These are phyloP conservation scores for Yamadazyma diospyri DNA, from an alignment of 1,139 yeast genomes.

Conservation along the genomic window DNA sequence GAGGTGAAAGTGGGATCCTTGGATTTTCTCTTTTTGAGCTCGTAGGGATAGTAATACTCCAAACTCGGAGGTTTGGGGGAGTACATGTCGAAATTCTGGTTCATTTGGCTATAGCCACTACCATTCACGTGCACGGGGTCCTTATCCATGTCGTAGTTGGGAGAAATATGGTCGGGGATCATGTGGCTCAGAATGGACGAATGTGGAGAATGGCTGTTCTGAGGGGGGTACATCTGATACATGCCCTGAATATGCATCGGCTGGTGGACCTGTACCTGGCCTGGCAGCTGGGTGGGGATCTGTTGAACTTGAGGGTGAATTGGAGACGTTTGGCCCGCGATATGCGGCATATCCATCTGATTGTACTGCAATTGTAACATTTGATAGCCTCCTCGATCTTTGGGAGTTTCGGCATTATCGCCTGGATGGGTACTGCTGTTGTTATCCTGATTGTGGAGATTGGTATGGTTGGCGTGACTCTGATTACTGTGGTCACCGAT, in stretches of 20 bases:
- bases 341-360: constrained; percentile 1
- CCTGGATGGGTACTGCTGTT: not conserved
- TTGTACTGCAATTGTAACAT: constrained; percentile 3
- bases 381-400: not conserved
- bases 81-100: constrained; percentile 2
- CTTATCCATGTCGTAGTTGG: constrained; percentile 1
- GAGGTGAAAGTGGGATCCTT: too few species aligned
- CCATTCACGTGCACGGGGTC: not conserved
- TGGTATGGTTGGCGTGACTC: not conserved
- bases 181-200: constrained; percentile 1
- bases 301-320: not conserved
- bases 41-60: constrained; percentile 3
- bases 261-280: not conserved
- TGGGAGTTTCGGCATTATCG: not conserved
- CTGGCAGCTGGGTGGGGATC: too few species aligned
- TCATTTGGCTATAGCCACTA: not conserved
- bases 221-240: constrained; percentile 1
- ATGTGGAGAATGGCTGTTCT: constrained; percentile 2
- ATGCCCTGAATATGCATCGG: not conserved
- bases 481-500: not conserved
- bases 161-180: constrained; percentile 1
- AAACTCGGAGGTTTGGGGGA: constrained; percentile 1
- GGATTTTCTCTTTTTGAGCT: constrained; percentile 2
- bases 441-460: not conserved
- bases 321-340: not conserved